A percentile compares a stretch with the other conserved stretches of the same genome.
Conservation (phyloP, 2,329 filamentous ascomycete genomes). For the Xylaria arbuscula region DNA sequence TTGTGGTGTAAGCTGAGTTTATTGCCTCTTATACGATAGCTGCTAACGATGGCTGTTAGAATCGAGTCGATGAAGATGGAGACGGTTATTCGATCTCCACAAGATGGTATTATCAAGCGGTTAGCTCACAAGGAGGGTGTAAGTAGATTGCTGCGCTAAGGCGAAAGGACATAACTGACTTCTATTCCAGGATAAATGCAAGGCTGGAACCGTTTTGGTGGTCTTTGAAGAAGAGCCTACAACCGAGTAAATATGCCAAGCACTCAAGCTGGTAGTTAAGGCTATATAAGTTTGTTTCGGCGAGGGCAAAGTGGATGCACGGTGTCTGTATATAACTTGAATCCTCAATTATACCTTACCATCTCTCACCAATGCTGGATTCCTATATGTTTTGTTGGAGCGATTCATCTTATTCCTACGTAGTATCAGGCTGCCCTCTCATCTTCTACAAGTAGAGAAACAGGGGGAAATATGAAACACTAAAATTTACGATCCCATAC, state of each 20-base stretch:
- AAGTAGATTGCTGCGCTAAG: slow-evolving; percentile 52
- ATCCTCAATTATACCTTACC: background rate
- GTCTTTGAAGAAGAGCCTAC: slow-evolving; percentile 70
- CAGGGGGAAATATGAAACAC: background rate
- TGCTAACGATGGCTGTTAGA: slow-evolving; percentile 51
- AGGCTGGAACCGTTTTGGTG: slow-evolving; percentile 79
- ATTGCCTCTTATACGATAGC: background rate
- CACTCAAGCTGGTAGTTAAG: background rate
- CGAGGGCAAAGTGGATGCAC: background rate
- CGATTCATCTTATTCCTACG: background rate
- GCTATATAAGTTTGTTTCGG: background rate
- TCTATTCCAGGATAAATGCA: slow-evolving; percentile 74
- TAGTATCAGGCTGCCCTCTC: background rate
- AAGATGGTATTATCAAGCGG: slow-evolving; percentile 76
- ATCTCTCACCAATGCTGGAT: background rate
- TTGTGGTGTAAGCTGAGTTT: slow-evolving; percentile 77
- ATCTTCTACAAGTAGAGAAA: background rate
- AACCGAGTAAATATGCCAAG: slow-evolving; percentile 13
- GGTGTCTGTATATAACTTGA: slow-evolving; percentile 21
- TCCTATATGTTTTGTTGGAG: background rate
- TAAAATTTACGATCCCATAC: background rate
- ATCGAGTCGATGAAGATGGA: slow-evolving; percentile 95
- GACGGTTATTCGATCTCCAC: slow-evolving; percentile 82
- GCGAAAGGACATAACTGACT: background rate
- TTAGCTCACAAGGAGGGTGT: slow-evolving; percentile 80